Evolutionary conservation across 805 yeast genomes (phyloP), one percentile per base, ranked within the genome.

Genomic region (Torulaspora microellipsoides): DNA sequence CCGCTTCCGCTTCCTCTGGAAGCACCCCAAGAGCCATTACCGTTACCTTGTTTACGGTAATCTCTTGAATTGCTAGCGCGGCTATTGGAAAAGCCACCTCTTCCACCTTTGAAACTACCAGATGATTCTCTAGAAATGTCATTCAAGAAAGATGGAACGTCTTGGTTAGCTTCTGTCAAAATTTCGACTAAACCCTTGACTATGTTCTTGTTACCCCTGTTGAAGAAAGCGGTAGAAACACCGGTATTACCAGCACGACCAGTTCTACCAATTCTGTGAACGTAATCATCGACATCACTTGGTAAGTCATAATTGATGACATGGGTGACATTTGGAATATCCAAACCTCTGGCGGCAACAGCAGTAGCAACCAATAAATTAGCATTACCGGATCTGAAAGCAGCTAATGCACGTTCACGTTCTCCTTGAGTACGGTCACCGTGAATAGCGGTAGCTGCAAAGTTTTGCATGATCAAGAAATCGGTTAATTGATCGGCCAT

Each of bases 221-320:
- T 93, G 73, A 93, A 87, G 76, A 93, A 93, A 40, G 99, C 95
- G 55, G 97, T 90, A 54, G 99, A 97, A 59, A 86, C 77, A 85
- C 99, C 99, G 51, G 85, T 82, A 75, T 93, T 93, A 79, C 99
- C 99, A 62, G 99, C 99, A 82, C 99, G 93, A 73, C 99, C 99
- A 64, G 99, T 93, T 82, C 99, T 91, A 80, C 99, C 99, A 66
- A 93, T 93, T 76, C 99, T 86, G 76, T 93, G 99, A 47, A 93
- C 99, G 66, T 93, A 93, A 71, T 93, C 99, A 70, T 93, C 99
- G 62, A 93, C 85, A 69, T 93, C 98, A 65, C 84, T 75, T 68
- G 99, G 99, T 68, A 93, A 77, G 67, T 93, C 99, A 69, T 85
- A 93, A 80, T 93, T 93, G 72, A 93, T 84, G 64, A 93, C 99